Evolutionary conservation across 164 flowering plant species (phyloP), one percentile per base, ranked within the genome.

Genomic region (Macadamia integrifolia): DNA sequence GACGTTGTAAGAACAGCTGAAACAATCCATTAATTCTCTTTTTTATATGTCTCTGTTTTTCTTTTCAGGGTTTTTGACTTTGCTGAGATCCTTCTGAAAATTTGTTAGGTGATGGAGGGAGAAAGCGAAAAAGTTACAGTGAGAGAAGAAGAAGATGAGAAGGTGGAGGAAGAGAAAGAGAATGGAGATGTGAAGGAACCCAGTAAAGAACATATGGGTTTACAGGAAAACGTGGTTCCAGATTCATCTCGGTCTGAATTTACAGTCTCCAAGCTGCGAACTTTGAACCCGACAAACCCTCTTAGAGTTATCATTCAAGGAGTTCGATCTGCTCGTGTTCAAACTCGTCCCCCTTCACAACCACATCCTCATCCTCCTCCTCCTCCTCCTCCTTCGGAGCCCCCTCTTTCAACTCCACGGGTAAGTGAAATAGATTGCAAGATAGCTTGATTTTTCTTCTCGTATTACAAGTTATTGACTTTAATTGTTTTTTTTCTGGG

Each of bases 201-300:
- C 9, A 71, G 63, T 23, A 43, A 73, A 48, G 72, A 23, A 2
- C 52, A 62, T 53, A n/a, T 57, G 63, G 61, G 58, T 68, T 59
- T 68, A 40, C 30, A 66, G 52, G 68, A 62, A 32, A 62, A 62
- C 65, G 69, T 32, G 58, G 29, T n/a, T 43, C 65, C 7, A 42
- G 43, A 10, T 0, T 55, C 80, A 44, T 35, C 67, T 3, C 67
- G 55, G 6, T 13, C 53, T 18, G 75, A 77, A 31, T 65, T 73
- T 28, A 73, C 67, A 49, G 67, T 68, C 2, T 74, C 85, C 11
- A 83, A 48, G 77, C 58, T 86, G 77, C 81, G 79, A 12, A 82
- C 78, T 62, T 67, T 88, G 75, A 85, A 85, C 65, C 84, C 85
- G 1, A 71, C 87, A 29, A 88, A 88, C 71, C 93, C 93, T 73